Conservation (phyloP, 129 eudicot genomes). For the Scalesia atractyloides region DNA sequence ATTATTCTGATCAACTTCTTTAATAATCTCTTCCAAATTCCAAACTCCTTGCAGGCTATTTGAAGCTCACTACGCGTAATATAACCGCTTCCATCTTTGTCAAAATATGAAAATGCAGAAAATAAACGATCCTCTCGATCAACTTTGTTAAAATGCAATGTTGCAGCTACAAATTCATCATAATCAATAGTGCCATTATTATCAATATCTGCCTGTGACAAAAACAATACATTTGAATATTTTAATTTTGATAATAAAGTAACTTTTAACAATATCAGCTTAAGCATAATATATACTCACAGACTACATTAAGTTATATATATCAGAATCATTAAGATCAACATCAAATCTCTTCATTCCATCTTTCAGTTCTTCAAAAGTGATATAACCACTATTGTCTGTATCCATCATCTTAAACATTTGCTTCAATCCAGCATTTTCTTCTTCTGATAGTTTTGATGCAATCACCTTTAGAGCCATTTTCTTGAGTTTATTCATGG, state of each 20-base stretch:
- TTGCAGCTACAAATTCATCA: conserved; percentile 76
- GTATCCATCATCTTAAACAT: conserved; percentile 66
- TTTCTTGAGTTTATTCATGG: conserved; percentile 86
- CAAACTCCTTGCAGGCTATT: conserved; percentile 63
- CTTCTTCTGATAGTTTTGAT: conserved; percentile 66
- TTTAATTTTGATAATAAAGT: background rate
- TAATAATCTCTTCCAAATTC: conserved; percentile 56
- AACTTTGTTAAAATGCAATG: conserved; percentile 55
- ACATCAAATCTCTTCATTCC: conserved; percentile 69
- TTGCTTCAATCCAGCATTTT: conserved; percentile 63
- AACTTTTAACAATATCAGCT: background rate
- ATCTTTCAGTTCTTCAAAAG: conserved; percentile 64
- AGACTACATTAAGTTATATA: conserved; percentile 52
- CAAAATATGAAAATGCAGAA: conserved; percentile 68
- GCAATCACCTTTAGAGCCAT: conserved; percentile 87
- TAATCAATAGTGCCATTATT: conserved; percentile 72
- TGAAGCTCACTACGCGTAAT: conserved; percentile 71
- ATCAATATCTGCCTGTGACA: conserved; percentile 63
- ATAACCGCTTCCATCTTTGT: conserved; percentile 80
- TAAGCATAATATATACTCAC: conserved; percentile 39
- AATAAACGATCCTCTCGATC: conserved; percentile 62
- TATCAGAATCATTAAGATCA: conserved; percentile 61
- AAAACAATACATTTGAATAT: conserved; percentile 9
- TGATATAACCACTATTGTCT: conserved; percentile 66
- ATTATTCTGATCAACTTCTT: conserved; percentile 60